Base-by-base conservation (phyloP, 2,329 filamentous ascomycete genomes). In the Pseudofabraea citricarpa region DNA sequence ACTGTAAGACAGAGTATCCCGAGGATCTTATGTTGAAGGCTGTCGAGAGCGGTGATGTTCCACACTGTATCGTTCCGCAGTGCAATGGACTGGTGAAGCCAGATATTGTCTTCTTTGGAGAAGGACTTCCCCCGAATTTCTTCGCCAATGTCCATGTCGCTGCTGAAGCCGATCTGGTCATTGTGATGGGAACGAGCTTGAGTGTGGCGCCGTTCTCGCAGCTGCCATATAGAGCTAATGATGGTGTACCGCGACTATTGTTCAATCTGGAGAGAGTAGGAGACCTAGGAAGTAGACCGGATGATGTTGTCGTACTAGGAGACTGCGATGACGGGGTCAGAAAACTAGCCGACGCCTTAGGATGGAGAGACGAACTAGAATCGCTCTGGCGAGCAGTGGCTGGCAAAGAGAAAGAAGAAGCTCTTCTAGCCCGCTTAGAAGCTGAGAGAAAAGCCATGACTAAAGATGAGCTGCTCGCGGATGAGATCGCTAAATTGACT, bases 201-300 rank as follows among this genome's bases (percentile, higher is more conserved):
- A 80, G 74, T 0, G 91, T 97, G 2, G 87, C 90, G 50, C 93
- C 93, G 0, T 98, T 98, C 62, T 89, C 91, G 2, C 81, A 81
- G 36, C 69, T 97, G 39, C 90, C 91, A 0, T 67, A 75, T 12
- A 68, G 84, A 52, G 82, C 81, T 18, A 57, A 62, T 3, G 72
- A 81, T 1, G 72, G 70, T 1, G 77, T 77, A 3, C 93, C 91
- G 1, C 77, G 93, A 8, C 68, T 98, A 2, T 72, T 98, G 16
- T 87, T 98, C 64, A 98, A 98, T 62, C 75, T 84, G 66, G 87
- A 96, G 63, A 70, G 70, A 26, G 93, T 95, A 0, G 91, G 93
- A 0, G 79, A 79, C 16, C 62, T 98, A 26, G 93, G 93, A 1
- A 75, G 74, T 6, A 71, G 88, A 20, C 61, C 83, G 0, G 90